phyloP scores from a whole-genome alignment of 306 rosid species.

The Pyrus pyrifolia region DNA sequence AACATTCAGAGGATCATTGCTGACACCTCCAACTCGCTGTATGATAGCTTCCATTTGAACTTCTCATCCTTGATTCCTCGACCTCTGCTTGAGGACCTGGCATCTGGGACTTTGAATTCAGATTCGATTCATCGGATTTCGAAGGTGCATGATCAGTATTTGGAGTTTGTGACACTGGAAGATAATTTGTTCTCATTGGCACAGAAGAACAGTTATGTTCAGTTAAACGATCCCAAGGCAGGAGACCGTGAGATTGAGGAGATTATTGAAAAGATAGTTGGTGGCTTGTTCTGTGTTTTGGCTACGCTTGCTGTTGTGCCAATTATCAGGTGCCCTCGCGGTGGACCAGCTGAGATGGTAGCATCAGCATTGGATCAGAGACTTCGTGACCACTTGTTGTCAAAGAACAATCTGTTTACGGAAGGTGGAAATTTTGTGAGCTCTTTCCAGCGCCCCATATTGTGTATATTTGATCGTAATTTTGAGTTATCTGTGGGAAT shows the following conservation, averaged over 20 bases:
- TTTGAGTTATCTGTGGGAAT: constrained; percentile 85
- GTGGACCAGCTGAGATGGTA: constrained; percentile 97
- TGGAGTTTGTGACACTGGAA: constrained; percentile 83
- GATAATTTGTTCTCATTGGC: constrained; percentile 81
- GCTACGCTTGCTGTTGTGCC: constrained; percentile 88
- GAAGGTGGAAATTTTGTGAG: constrained; percentile 65
- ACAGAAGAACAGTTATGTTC: constrained; percentile 61
- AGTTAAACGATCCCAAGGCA: constrained; percentile 85
- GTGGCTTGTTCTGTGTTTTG: constrained; percentile 76
- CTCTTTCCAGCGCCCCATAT: constrained; percentile 84
- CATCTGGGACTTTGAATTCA: constrained; percentile 62
- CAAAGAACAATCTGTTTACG: constrained; percentile 73
- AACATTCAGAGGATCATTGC: constrained; percentile 69
- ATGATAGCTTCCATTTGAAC: constrained; percentile 68
- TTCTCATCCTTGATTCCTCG: constrained; percentile 85
- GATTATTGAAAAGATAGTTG: constrained; percentile 64
- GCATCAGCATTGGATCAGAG: constrained; percentile 86
- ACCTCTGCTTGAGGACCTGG: constrained; percentile 85
- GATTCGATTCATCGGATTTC: constrained; percentile 68
- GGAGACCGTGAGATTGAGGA: constrained; percentile 94
- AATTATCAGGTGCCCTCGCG: constrained; percentile 69
- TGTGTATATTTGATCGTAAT: constrained; percentile 87
- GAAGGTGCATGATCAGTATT: constrained; percentile 92
- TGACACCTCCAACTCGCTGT: constrained; percentile 63
- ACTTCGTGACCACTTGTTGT: constrained; percentile 79